Base-by-base conservation (phyloP, 169 alveolate genomes). In the Plasmodium falciparum region DNA sequence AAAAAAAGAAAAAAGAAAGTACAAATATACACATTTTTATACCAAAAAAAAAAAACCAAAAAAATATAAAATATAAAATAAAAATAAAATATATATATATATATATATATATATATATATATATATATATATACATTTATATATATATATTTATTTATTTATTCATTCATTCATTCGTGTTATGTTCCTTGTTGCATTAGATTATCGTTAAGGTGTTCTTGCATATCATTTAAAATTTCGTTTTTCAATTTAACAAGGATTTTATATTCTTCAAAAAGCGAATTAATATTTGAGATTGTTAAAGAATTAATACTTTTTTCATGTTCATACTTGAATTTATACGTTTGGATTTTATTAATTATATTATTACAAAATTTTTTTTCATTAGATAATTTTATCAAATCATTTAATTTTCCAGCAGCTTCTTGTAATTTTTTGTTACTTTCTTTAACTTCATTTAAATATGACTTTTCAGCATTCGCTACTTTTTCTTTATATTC, bases 401-500 rank as follows among this genome's bases (percentile, higher is more conserved):
- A 83, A 6, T 69, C 83, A 71, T 69, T 83, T 56, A 83, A 61
- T 43, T 83, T 83, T 0, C 91, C 91, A 15, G 91, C 91, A 8
- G 83, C 83, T 58, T 83, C 91, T 54, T 83, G 91, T 47, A 83
- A 71, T 17, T 83, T 83, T 49, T 83, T 83, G 11, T 83, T 83
- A 47, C 91, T 83, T 22, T 83, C 91, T 20, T 83, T 70, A 9
- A 83, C 91, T 83, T 83, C 91, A 61, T 69, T 56, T 47, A 83
- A 61, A 59, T 83, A 83, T 11, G 58, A 69, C 17, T 83, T 22
- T 61, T 83, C 91, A 8, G 91, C 91, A 9, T 83, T 24, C 13
- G 74, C 17, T n/a, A 71, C 91, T n/a, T 67, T 83, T 45, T 66
- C 66, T 70, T 45, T 83, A 61, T 83, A 90, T 47, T 90, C 93